A percentile compares a stretch with the other conserved stretches of the same genome.
Conservation (phyloP, 1,284 basidiomycete species). For the Kwoniella shivajii region DNA sequence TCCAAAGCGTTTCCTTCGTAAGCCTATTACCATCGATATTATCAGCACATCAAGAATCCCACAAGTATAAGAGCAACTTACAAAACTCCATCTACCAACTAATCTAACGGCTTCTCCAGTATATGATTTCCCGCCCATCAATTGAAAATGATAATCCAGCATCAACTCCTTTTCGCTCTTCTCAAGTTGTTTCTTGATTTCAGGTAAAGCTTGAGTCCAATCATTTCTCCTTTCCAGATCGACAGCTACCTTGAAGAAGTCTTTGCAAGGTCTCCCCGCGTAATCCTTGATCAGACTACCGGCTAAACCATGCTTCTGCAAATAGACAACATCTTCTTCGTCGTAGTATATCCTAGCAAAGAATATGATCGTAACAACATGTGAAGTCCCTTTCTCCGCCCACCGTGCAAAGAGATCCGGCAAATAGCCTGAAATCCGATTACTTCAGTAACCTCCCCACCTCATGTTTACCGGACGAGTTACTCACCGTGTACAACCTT, state of each 20-base stretch:
- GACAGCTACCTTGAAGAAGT: conserved; percentile 92
- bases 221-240: conserved; percentile 86
- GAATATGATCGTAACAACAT: conserved; percentile 90
- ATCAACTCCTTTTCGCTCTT: conserved; percentile 85
- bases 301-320: conserved; percentile 46
- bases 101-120: conserved; percentile 43
- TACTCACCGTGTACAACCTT: conserved; percentile 78
- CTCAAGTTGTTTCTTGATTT: conserved; percentile 84
- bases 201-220: conserved; percentile 83
- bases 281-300: conserved; percentile 73
- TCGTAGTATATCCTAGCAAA: conserved; percentile 95
- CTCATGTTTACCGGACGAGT: too few relatives aligned
- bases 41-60: too few relatives aligned
- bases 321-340: conserved; percentile 72
- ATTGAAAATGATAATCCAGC: conserved; percentile 70
- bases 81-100: conserved; percentile 53
- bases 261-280: conserved; percentile 82
- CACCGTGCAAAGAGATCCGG: conserved; percentile 81
- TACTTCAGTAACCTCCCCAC: too few relatives aligned
- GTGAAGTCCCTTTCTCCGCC: conserved; percentile 81
- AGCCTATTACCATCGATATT: conserved; percentile 64
- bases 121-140: conserved; percentile 46
- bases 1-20: conserved; percentile 95
- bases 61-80: conserved; percentile 22
- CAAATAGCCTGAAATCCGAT: conserved; percentile 65